Evolutionary conservation across 1,284 basidiomycete genomes (phyloP).

Genomic region (Kalmanozyma brasiliensis): DNA sequence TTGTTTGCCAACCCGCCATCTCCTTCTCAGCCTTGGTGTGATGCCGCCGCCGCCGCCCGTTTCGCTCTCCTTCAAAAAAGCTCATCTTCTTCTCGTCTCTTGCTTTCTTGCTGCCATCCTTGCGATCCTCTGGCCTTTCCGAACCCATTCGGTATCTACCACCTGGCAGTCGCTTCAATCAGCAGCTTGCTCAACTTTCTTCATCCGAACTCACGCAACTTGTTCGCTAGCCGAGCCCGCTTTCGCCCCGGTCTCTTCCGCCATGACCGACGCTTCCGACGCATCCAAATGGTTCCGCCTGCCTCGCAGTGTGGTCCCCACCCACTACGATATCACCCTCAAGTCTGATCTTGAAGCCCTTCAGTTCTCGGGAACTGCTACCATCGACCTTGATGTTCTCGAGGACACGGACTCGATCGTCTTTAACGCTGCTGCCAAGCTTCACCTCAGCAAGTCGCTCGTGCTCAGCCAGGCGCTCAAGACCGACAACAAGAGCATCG

Average conservation of each 20-base stretch:
- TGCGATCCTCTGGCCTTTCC: conserved; percentile 9
- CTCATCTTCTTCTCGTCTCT: conserved; percentile 28
- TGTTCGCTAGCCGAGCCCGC: conserved; percentile 37
- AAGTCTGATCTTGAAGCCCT: conserved; percentile 80
- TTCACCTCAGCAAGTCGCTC: conserved; percentile 77
- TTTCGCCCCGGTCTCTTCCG: conserved; percentile 38
- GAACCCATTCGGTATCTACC: neutral
- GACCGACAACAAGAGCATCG: conserved; percentile 72
- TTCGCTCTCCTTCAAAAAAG: conserved; percentile 9
- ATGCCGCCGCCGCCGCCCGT: neutral
- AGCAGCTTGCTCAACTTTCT: conserved; percentile 12
- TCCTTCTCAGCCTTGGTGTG: neutral
- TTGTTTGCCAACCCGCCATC: neutral
- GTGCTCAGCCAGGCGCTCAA: conserved; percentile 75
- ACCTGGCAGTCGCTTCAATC: conserved; percentile 32
- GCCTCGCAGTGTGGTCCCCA: conserved; percentile 78
- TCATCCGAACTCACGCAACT: conserved; percentile 40
- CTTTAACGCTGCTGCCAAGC: conserved; percentile 72
- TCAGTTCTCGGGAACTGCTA: conserved; percentile 81
- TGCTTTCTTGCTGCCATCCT: conserved; percentile 26
- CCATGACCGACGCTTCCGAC: conserved; percentile 50
- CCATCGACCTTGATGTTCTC: conserved; percentile 80
- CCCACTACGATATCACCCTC: conserved; percentile 84
- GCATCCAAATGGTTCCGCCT: conserved; percentile 74
- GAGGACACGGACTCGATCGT: conserved; percentile 72